Conservation (phyloP, 2,329 filamentous ascomycete species). For the Exophiala bonariae region DNA sequence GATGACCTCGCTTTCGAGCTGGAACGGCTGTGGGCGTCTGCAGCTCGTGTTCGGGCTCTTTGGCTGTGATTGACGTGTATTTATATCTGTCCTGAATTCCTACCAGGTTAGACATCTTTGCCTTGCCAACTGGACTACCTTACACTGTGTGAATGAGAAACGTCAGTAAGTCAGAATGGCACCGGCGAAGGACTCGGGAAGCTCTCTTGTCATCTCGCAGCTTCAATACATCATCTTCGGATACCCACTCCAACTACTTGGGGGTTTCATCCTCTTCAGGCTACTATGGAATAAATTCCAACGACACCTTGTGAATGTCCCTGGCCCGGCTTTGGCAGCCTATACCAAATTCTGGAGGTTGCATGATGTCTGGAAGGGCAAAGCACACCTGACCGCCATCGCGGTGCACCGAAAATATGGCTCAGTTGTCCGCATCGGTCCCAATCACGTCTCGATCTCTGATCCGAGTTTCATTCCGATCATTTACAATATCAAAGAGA, state of each 20-base stretch:
- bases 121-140: too few species aligned
- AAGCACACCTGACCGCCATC: constrained; percentile 67
- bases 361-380: constrained; percentile 63
- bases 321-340: constrained; percentile 68
- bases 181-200: constrained; percentile 1
- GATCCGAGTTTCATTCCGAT: constrained; percentile 52
- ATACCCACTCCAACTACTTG: constrained; percentile 10
- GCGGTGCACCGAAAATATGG: constrained; percentile 70
- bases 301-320: constrained; percentile 34
- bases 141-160: too few species aligned
- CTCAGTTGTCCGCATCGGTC: constrained; percentile 71
- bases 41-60: too few species aligned
- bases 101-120: too few species aligned
- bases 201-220: constrained; percentile 1
- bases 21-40: too few species aligned
- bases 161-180: not conserved
- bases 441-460: constrained; percentile 71
- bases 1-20: too few species aligned
- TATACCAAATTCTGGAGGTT: constrained; percentile 76
- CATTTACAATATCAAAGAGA: constrained; percentile 25
- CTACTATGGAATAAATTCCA: constrained; percentile 21
- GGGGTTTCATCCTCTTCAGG: constrained; percentile 6
- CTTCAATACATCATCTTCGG: not conserved
- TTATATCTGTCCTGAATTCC: too few species aligned
- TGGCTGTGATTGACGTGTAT: too few species aligned